A percentile compares a stretch with the other conserved stretches of the same genome.
These are phyloP conservation scores for Fusarium keratoplasticum DNA, from an alignment of 2,329 filamentous ascomycete species.

Conservation along the genomic window DNA sequence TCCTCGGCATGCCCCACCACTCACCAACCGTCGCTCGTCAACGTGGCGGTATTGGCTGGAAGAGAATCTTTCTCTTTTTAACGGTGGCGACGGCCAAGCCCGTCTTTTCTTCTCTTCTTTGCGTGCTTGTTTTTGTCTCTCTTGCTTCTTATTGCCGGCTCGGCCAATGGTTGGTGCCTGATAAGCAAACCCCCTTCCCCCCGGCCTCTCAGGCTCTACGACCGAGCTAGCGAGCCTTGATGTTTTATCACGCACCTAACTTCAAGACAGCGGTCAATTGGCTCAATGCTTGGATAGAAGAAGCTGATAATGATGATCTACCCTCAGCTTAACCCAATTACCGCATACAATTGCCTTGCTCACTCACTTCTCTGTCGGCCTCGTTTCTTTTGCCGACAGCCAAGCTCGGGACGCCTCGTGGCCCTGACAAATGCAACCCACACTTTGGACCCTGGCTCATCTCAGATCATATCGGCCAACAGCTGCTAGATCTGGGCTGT, in stretches of 20 bases:
- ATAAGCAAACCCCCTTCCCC: constrained; percentile 30
- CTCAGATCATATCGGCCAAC: constrained; percentile 34
- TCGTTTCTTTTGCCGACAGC: background rate
- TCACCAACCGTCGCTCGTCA: constrained; percentile 38
- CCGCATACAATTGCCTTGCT: background rate
- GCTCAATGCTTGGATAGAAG: background rate
- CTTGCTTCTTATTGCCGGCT: constrained; percentile 19
- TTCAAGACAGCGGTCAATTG: background rate
- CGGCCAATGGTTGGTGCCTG: constrained; percentile 25
- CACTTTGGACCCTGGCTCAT: constrained; percentile 20
- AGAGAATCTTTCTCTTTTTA: background rate
- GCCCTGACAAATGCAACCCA: constrained; percentile 10
- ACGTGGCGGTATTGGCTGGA: constrained; percentile 42
- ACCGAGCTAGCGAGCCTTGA: constrained; percentile 3
- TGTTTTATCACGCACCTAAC: background rate
- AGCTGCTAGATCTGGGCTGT: background rate
- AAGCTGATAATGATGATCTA: background rate
- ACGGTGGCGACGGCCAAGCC: constrained; percentile 10
- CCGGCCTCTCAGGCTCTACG: constrained; percentile 1
- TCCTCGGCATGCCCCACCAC: constrained; percentile 43
- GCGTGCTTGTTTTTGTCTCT: constrained; percentile 7
- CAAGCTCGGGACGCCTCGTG: constrained; percentile 2
- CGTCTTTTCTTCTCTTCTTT: constrained; percentile 17
- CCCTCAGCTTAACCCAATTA: background rate
- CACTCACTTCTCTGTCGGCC: background rate